Percentiles rank a stretch among this genome's conserved stretches.
These are phyloP conservation scores for Pseudonitzschia pungens DNA, from an alignment of 108 stramenopile species.

Conservation along the genomic window DNA sequence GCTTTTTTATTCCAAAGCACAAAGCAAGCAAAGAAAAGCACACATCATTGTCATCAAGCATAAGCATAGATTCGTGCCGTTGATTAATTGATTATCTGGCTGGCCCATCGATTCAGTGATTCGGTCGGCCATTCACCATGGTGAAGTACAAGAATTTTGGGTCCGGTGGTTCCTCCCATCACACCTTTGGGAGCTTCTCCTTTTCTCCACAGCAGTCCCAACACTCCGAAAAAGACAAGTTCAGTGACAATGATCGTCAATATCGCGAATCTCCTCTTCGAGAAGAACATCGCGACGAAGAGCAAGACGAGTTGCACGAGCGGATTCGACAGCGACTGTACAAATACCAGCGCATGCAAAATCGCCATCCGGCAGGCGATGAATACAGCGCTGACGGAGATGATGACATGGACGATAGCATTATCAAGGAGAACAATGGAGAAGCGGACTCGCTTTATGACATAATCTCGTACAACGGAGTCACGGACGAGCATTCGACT, in stretches of 20 bases:
- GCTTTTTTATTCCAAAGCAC: too few relatives aligned
- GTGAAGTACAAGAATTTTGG: conserved; percentile 21
- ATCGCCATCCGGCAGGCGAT: background rate
- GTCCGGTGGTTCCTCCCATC: background rate
- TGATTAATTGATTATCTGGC: too few relatives aligned
- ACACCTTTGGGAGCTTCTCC: conserved; percentile 1
- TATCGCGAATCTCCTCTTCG: background rate
- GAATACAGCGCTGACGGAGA: background rate
- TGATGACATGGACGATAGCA: background rate
- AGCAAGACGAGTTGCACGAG: background rate
- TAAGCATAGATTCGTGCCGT: too few relatives aligned
- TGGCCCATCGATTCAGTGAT: too few relatives aligned
- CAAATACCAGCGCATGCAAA: background rate
- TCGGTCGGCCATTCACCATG: background rate
- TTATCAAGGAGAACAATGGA: background rate
- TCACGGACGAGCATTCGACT: conserved; percentile 6
- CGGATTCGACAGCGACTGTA: background rate
- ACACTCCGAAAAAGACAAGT: background rate
- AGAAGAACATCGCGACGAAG: background rate
- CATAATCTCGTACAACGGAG: background rate
- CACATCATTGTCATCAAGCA: too few relatives aligned
- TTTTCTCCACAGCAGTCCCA: background rate
- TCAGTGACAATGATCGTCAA: background rate
- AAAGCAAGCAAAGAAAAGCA: too few relatives aligned
- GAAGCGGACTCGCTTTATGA: conserved; percentile 12